Evolutionary conservation across 805 yeast species (phyloP), one percentile per base, ranked within the genome.

Genomic region (Hanseniaspora singularis): DNA sequence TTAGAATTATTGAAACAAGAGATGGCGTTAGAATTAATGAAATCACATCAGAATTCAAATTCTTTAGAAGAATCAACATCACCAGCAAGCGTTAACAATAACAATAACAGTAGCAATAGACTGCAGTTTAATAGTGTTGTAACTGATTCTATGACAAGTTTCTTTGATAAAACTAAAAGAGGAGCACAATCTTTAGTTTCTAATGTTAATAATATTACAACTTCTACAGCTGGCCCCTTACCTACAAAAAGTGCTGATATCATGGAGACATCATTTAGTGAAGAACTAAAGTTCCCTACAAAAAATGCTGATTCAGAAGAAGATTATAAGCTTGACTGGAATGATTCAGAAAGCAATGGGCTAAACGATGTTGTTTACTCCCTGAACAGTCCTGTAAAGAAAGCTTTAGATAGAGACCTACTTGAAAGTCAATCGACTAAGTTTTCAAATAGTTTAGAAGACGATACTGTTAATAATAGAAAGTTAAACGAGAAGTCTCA

Each of bases 1-100:
- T 51, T 68, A 41, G 57, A 56, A 30, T 54, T 50, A 15, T 49
- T 68, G 45, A 64, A 63, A 46, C 52, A 54, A 10, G 65, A 63
- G 50, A 65, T 68, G 24, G 59, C 62, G 3, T 53, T 51, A 32
- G 57, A 64, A 16, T 42, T 58, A 26, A 22, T 46, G 23, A 57
- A 53, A 20, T 20, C 30, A 4, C 47, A 41, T 23, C 32, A 38
- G 19, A 28, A 20, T 8, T 18, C 7, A 8, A 11, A 26, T 8
- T 8, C 11, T 26, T 8, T 26, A 26, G 28, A 26, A n/a, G n/a
- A n/a, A n/a, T n/a, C n/a, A n/a, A n/a, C n/a, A n/a, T 8, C 28
- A 8, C 28, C 7, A 37, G 12, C 19, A 5, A 26, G 33, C 22
- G 33, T 15, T 18, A 24, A 36, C n/a, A 33, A 15, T 14, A 33